A percentile compares a stretch with the other conserved stretches of the same genome.
Conservation (phyloP, 2,329 filamentous ascomycete genomes). For the Dryadomyces sulphureus region DNA sequence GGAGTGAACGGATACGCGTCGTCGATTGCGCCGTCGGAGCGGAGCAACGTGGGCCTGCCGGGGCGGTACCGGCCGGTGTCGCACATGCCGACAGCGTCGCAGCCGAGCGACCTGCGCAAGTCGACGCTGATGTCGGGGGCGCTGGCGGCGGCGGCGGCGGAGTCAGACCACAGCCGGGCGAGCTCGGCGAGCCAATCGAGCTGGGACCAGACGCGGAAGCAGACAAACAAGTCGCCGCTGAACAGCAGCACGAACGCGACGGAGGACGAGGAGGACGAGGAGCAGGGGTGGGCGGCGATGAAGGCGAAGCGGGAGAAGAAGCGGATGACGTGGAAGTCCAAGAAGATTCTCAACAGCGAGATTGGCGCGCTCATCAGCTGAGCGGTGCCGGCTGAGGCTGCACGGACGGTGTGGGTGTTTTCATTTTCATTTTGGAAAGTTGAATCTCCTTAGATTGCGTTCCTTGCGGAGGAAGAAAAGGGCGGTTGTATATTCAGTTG, state of each 20-base stretch:
- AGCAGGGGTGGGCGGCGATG: constrained; percentile 57
- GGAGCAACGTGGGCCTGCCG: constrained; percentile 83
- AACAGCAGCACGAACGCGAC: constrained; percentile 24
- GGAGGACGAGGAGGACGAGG: constrained; percentile 47
- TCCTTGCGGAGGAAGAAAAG: neutral
- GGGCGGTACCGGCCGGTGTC: constrained; percentile 85
- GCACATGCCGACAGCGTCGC: constrained; percentile 29
- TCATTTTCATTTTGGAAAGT: neutral
- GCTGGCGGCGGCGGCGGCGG: constrained; percentile 1
- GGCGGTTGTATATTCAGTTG: neutral
- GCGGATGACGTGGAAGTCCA: constrained; percentile 48
- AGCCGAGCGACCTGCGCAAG: constrained; percentile 17
- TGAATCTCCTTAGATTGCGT: neutral
- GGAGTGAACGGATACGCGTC: constrained; percentile 54
- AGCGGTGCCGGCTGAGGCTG: neutral
- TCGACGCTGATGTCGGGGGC: constrained; percentile 27
- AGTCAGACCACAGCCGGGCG: neutral
- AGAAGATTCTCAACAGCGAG: constrained; percentile 26
- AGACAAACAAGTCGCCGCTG: constrained; percentile 22
- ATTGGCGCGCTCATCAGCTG: constrained; percentile 4
- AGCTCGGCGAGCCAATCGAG: constrained; percentile 5
- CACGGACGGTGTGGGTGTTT: no score
- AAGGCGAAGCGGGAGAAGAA: constrained; percentile 55
- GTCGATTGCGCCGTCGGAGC: constrained; percentile 89
- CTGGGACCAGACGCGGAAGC: constrained; percentile 16